Conservation (phyloP, 2,329 filamentous ascomycete genomes). For the Scytalidium lignicola region DNA sequence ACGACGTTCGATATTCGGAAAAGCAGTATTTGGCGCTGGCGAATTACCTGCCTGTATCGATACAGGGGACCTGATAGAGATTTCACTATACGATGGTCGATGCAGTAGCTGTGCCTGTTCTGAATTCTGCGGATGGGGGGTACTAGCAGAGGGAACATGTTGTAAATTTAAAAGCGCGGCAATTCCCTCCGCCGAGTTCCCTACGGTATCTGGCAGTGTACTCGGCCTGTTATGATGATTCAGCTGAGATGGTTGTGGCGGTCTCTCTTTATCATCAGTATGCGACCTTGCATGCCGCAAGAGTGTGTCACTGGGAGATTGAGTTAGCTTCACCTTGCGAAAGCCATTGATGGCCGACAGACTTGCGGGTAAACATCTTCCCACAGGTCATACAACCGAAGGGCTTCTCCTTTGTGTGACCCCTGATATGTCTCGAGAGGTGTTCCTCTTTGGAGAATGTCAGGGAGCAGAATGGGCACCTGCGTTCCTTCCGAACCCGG, state of each 20-base stretch:
- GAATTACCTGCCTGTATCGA: background rate
- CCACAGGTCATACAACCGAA: background rate
- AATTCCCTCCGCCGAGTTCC: no score
- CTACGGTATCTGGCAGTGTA: no score
- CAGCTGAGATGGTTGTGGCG: no score
- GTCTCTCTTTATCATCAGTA: background rate
- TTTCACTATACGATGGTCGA: no score
- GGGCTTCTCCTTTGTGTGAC: slow-evolving; percentile 49
- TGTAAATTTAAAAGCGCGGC: no score
- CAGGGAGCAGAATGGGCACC: slow-evolving; percentile 11
- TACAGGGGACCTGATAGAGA: no score
- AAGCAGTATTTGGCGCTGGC: background rate
- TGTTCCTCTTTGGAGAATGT: slow-evolving; percentile 50
- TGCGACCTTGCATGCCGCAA: slow-evolving; percentile 3
- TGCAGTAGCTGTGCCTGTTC: no score
- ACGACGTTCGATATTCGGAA: background rate
- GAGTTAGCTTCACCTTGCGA: background rate
- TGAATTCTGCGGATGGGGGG: no score
- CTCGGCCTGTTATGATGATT: no score
- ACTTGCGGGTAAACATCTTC: background rate
- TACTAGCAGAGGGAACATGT: no score
- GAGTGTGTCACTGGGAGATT: background rate
- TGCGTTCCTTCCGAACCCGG: background rate
- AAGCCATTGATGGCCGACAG: background rate
- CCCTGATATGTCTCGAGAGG: slow-evolving; percentile 49